Conservation (phyloP, 192 early-diverging fungal genomes). For the Mycoemilia scoparia region DNA sequence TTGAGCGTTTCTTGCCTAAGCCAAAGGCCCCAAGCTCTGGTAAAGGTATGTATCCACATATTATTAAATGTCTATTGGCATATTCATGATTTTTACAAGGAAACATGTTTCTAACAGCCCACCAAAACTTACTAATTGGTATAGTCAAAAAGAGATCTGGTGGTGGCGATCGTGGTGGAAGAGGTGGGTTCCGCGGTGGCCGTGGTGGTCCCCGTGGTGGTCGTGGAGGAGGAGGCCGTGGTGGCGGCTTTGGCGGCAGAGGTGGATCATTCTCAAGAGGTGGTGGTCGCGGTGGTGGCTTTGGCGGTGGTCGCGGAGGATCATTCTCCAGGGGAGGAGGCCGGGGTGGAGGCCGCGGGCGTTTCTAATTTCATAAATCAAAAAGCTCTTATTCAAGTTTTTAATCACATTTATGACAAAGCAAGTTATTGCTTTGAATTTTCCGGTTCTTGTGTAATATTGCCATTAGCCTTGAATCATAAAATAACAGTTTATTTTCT, state of each 20-base stretch:
- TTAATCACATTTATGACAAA: no score
- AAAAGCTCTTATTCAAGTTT: no score
- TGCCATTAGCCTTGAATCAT: no score
- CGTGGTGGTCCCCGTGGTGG: slow-evolving; percentile 17
- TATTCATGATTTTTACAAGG: slow-evolving; percentile 1
- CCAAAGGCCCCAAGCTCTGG: slow-evolving; percentile 47
- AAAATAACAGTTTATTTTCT: no score
- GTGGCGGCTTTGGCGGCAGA: slow-evolving; percentile 14
- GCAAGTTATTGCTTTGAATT: no score
- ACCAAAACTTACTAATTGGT: slow-evolving; percentile 8
- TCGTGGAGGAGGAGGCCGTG: slow-evolving; percentile 11
- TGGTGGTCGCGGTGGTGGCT: slow-evolving; percentile 33
- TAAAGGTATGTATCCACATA: slow-evolving; percentile 41
- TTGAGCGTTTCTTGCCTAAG: slow-evolving; percentile 95
- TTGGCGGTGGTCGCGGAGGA: slow-evolving; percentile 35
- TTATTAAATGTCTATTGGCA: slow-evolving; percentile 11
- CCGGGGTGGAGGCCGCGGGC: slow-evolving; percentile 24
- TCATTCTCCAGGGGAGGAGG: slow-evolving; percentile 20
- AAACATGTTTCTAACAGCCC: background rate
- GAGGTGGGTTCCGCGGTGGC: slow-evolving; percentile 27
- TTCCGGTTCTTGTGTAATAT: no score
- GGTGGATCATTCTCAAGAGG: slow-evolving; percentile 18
- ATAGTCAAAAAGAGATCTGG: slow-evolving; percentile 40
- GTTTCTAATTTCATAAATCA: no score
- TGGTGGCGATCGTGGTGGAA: slow-evolving; percentile 39